Evolutionary conservation across 2,329 filamentous ascomycete species (phyloP).

Genomic region (Aureobasidium sp.): DNA sequence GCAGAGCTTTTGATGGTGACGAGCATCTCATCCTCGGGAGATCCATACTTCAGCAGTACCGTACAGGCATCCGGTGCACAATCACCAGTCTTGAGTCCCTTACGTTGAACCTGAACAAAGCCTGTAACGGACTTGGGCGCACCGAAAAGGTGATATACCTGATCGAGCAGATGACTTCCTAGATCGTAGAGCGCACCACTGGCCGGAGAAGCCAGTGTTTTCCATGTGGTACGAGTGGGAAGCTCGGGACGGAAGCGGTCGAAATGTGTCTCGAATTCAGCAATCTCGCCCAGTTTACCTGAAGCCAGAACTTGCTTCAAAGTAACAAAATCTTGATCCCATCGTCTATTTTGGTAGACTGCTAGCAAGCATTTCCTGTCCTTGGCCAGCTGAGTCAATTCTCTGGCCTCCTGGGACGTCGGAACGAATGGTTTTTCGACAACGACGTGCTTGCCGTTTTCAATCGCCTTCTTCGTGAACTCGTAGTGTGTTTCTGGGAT

Average conservation of each 20-base stretch:
- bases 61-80: constrained; percentile 46
- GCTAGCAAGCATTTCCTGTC: constrained; percentile 36
- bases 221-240: constrained; percentile 52
- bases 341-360: constrained; percentile 57
- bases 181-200: constrained; percentile 67
- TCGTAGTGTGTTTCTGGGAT: constrained; percentile 64
- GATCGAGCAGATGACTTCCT: constrained; percentile 69
- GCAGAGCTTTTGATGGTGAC: constrained; percentile 64
- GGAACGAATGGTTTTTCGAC: constrained; percentile 81
- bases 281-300: constrained; percentile 59
- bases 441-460: constrained; percentile 68
- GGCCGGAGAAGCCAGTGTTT: constrained; percentile 56
- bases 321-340: constrained; percentile 70
- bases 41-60: constrained; percentile 57
- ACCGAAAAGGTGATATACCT: constrained; percentile 64
- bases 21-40: constrained; percentile 46
- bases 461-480: constrained; percentile 57
- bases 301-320: constrained; percentile 55
- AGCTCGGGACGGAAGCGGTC: constrained; percentile 61
- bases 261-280: constrained; percentile 75
- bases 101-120: constrained; percentile 61
- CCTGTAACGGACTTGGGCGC: constrained; percentile 60
- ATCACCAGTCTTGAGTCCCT: constrained; percentile 44
- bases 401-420: constrained; percentile 58
- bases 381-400: constrained; percentile 43